Percentiles rank a stretch among this genome's conserved stretches.
Conservation (phyloP, 768 basidiomycete genomes). For the Cystofilobasidium capitatum region DNA sequence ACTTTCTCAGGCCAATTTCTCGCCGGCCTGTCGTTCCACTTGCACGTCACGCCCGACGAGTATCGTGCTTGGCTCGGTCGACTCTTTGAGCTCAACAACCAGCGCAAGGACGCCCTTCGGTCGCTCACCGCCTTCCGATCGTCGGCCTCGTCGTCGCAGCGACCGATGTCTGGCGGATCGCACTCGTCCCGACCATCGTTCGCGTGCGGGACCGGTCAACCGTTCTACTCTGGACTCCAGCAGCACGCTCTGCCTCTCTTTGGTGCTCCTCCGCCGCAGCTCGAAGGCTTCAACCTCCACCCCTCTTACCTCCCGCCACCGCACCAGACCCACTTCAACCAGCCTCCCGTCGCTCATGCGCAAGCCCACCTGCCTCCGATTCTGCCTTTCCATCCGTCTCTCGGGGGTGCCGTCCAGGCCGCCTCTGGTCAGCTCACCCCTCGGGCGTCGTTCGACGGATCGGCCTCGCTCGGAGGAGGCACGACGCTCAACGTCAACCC, state of each 20-base stretch:
- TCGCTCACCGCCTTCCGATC: neutral
- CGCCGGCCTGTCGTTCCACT: neutral
- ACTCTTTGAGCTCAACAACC: neutral
- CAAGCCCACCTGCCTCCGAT: neutral
- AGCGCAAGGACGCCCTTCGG: neutral
- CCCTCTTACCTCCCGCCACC: neutral
- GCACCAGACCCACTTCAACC: neutral
- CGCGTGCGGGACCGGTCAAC: neutral
- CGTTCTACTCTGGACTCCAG: neutral
- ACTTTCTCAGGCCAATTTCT: neutral
- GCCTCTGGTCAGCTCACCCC: neutral
- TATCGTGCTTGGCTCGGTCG: neutral
- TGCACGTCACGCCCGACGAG: slow-evolving; percentile 1
- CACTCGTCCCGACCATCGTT: slow-evolving; percentile 1
- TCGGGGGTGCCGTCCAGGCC: neutral
- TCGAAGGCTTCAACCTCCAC: neutral
- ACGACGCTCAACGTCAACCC: neutral
- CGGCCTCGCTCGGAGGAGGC: neutral
- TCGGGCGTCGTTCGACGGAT: slow-evolving; percentile 4
- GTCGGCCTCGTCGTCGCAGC: neutral
- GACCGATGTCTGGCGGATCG: neutral
- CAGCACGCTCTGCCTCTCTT: neutral
- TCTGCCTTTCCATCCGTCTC: neutral
- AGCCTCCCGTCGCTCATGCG: neutral
- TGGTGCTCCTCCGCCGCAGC: neutral